Base-by-base conservation (phyloP, 495 filamentous ascomycete genomes). In the Annulohypoxylon bovei region DNA sequence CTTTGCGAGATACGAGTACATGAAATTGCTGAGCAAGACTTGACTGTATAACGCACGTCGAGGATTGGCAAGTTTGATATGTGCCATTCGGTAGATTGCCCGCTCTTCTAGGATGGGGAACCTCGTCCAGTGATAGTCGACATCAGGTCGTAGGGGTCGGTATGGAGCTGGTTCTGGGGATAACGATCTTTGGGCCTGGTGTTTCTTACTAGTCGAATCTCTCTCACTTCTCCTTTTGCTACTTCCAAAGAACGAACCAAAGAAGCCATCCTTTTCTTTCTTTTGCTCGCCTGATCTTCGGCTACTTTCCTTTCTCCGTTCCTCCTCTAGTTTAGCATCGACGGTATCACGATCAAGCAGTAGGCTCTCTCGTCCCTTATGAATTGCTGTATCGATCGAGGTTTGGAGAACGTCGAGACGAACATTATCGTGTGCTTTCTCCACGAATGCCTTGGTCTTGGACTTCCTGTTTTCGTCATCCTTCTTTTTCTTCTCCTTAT, bases 1-100 rank as follows among this genome's bases (percentile, higher is more conserved):
- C 80, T 98, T 98, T 56, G 95, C 96, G 68, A 99, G 87, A 78
- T 99, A 99, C 30, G 92, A 95, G 83, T 99, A 99, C 95, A 99
- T 99, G 79, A 99, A 99, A 74, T 99, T 99, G 80, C 94, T 98
- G 71, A 99, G 89, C 56, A 99, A 85, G 23, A 99, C 95, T 77
- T 99, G 95, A 47, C 94, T 97, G 73, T 97, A 93, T 33, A 99
- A 81, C 40, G 94, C 91, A 28, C 95, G 90, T 9, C 95, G 89
- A 32, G 95, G 95, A 76, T 99, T 99, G 3, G 95, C 95, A 56
- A 99, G 91, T 79, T 99, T 99, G 80, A 98, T 94, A 78, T 99
- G 95, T 11, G 95, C 95, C 91, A 99, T 97, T 56, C 95, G 87
- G 76, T 99, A 99, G 62, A 99, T 99, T 32, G 95, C 96, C 49